A percentile compares a stretch with the other conserved stretches of the same genome.
These are phyloP conservation scores for Trichophaea hybrida DNA, from an alignment of 2,329 filamentous ascomycete species.

Conservation along the genomic window DNA sequence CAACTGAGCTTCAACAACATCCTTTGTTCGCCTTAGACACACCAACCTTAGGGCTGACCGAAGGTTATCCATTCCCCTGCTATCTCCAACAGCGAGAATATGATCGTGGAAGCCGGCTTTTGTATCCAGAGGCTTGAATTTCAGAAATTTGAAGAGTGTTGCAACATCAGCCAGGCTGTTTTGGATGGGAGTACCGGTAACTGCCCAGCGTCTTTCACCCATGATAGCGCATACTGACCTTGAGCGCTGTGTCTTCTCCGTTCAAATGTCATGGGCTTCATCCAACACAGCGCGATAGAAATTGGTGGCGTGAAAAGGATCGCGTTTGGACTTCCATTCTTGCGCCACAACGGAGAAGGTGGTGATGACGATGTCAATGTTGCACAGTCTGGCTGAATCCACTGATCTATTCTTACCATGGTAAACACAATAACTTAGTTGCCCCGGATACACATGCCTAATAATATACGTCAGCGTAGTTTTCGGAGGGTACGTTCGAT, in stretches of 20 bases:
- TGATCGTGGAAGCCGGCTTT: constrained; percentile 34
- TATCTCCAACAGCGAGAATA: constrained; percentile 28
- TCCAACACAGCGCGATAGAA: constrained; percentile 29
- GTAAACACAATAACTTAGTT: constrained; percentile 9
- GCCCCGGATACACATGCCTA: constrained; percentile 6
- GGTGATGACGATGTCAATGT: constrained; percentile 10
- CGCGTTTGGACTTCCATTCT: constrained; percentile 7
- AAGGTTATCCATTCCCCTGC: constrained; percentile 23
- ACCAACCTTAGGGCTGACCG: constrained; percentile 12
- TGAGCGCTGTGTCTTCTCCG: constrained; percentile 35
- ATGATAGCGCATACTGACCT: constrained; percentile 33
- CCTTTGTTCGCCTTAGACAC: constrained; percentile 17
- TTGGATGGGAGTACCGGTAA: constrained; percentile 42
- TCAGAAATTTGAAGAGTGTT: constrained; percentile 38
- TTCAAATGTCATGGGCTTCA: constrained; percentile 40
- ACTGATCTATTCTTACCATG: constrained; percentile 7
- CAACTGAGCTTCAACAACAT: constrained; percentile 2
- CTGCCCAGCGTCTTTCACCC: constrained; percentile 39
- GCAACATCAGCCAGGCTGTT: constrained; percentile 41
- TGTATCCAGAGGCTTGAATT: constrained; percentile 34
- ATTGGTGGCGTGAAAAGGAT: constrained; percentile 33
- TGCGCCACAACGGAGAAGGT: constrained; percentile 8
- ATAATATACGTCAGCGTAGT: neutral
- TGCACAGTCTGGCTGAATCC: neutral
- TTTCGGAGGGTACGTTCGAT: no score